Evolutionary conservation across 2,329 filamentous ascomycete genomes (phyloP).

Genomic region (Apiospora arundinis): DNA sequence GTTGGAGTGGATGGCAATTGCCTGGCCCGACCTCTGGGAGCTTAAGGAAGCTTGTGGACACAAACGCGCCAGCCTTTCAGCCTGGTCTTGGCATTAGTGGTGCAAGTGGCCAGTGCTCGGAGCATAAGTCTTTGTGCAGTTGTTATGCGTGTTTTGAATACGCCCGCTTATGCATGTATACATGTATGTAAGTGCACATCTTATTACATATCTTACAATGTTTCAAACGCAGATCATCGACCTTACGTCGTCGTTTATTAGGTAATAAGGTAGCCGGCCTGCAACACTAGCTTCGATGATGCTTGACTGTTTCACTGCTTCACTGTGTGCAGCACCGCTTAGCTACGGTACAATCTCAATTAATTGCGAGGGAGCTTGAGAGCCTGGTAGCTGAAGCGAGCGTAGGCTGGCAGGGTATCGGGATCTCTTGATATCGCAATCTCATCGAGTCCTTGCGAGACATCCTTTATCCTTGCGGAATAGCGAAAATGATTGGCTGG

Average conservation of each 20-base stretch:
- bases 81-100: constrained; percentile 20
- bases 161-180: background rate
- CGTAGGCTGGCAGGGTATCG: background rate
- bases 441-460: background rate
- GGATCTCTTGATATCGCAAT: constrained; percentile 4
- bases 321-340: background rate
- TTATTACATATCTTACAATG: background rate
- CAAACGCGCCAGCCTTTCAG: constrained; percentile 23
- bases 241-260: background rate
- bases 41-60: constrained; percentile 13
- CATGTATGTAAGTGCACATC: no score
- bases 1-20: constrained; percentile 19
- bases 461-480: background rate
- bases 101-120: background rate
- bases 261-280: background rate
- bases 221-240: background rate
- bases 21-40: constrained; percentile 7
- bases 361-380: no score
- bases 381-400: background rate
- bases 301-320: background rate
- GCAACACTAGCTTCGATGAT: constrained; percentile 1
- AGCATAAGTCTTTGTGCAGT: background rate
- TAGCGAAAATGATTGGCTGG: background rate
- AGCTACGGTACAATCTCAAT: background rate
- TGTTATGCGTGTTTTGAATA: background rate